phyloP scores from a whole-genome alignment of 148 eudicot genomes.

The Heliamphora exappendiculata region DNA sequence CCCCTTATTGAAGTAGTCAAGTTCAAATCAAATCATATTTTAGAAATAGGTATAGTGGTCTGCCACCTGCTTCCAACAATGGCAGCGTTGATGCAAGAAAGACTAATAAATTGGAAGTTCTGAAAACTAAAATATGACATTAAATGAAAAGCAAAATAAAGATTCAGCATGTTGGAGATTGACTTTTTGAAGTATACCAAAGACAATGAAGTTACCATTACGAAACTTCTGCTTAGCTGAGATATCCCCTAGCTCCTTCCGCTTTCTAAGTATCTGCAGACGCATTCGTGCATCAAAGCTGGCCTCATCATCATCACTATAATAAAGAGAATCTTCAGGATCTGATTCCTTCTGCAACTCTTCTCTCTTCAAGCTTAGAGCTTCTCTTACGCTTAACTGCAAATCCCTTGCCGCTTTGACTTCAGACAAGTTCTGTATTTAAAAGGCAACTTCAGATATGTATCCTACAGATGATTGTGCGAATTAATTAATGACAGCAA shows the following conservation, averaged over 20 bases:
- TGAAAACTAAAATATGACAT: not conserved
- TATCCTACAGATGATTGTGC: not conserved
- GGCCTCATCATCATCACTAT: constrained; percentile 62
- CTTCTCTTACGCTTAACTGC: constrained; percentile 71
- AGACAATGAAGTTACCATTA: constrained; percentile 34
- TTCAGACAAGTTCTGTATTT: constrained; percentile 47
- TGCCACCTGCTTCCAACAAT: not conserved
- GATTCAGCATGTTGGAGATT: not conserved
- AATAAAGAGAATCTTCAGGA: constrained; percentile 32
- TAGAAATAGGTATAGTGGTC: not conserved
- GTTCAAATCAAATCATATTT: not conserved
- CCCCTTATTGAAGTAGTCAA: not conserved
- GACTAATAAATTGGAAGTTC: not conserved
- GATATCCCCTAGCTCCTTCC: constrained; percentile 63
- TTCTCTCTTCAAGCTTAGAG: constrained; percentile 62
- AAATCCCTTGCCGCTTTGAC: constrained; percentile 36
- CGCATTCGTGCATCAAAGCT: constrained; percentile 91
- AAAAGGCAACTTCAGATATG: constrained; percentile 12
- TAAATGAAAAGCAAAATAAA: not conserved
- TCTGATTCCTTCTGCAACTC: constrained; percentile 34
- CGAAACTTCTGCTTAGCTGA: constrained; percentile 46
- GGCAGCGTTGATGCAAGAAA: not conserved
- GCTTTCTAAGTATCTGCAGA: constrained; percentile 60
- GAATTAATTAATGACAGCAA: not conserved
- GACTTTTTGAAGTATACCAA: not conserved